These are phyloP conservation scores for Ogataea dorogensis DNA, from an alignment of 805 yeast genomes.

Conservation along the genomic window DNA sequence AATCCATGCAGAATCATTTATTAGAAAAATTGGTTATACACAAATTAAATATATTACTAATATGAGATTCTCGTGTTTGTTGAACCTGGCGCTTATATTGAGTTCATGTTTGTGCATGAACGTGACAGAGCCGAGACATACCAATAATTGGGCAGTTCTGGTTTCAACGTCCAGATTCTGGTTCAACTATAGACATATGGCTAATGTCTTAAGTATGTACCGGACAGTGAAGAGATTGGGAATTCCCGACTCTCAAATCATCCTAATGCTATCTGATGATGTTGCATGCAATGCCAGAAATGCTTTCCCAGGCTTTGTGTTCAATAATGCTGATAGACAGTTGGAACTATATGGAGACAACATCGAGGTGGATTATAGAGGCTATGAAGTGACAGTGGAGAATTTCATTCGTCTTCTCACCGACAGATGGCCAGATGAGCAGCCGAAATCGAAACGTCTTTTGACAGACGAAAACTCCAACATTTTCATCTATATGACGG, in stretches of 20 bases:
- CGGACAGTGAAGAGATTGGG: conserved; percentile 95
- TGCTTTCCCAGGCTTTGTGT: conserved; percentile 93
- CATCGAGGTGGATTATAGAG: conserved; percentile 94
- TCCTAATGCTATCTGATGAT: conserved; percentile 94
- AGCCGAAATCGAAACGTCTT: conserved; percentile 87
- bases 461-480: conserved; percentile 93
- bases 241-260: conserved; percentile 96
- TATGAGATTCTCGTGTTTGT: conserved; percentile 1
- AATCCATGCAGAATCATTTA: conserved; percentile 1
- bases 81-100: conserved; percentile 2
- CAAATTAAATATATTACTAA: neutral
- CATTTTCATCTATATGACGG: conserved; percentile 92
- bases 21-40: neutral
- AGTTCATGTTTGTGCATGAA: conserved; percentile 5
- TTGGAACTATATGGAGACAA: conserved; percentile 91
- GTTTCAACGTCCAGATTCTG: conserved; percentile 96
- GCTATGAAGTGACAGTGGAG: conserved; percentile 97
- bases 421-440: conserved; percentile 93
- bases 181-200: conserved; percentile 98
- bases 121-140: conserved; percentile 45
- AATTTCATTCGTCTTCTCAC: conserved; percentile 90
- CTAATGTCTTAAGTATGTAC: conserved; percentile 90
- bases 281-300: conserved; percentile 96
- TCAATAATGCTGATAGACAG: conserved; percentile 88
- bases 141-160: conserved; percentile 78